Evolutionary conservation across 1,139 yeast genomes (phyloP).

Genomic region (Chernovozyma aurita): DNA sequence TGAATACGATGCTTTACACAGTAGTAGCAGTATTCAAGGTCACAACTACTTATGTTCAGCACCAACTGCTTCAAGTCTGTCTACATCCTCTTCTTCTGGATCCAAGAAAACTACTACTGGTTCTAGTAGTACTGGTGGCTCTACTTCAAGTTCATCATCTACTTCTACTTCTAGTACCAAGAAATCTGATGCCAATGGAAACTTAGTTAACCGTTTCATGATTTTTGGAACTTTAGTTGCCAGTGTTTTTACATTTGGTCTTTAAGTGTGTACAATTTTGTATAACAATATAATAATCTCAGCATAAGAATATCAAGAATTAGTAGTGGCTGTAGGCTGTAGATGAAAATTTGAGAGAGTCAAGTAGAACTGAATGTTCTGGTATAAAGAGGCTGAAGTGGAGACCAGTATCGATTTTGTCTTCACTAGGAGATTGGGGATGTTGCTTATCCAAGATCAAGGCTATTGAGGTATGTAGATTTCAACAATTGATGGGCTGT

Average conservation of each 20-base stretch:
- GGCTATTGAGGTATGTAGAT: too few species aligned
- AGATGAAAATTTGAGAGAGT: too few species aligned
- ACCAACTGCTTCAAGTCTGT: slow-evolving; percentile 18
- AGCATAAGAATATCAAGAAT: too few species aligned
- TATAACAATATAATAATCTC: too few species aligned
- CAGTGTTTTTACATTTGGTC: neutral
- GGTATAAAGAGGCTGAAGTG: too few species aligned
- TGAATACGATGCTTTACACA: slow-evolving; percentile 29
- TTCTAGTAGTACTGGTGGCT: neutral
- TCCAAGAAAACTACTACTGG: slow-evolving; percentile 3
- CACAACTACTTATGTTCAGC: slow-evolving; percentile 44
- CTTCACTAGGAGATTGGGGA: too few species aligned
- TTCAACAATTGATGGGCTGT: too few species aligned
- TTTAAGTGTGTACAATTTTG: too few species aligned
- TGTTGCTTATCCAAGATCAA: too few species aligned
- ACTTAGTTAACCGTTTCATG: slow-evolving; percentile 14
- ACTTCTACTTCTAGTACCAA: slow-evolving; percentile 10
- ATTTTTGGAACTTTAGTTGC: slow-evolving; percentile 16
- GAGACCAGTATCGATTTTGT: too few species aligned
- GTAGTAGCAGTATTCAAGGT: slow-evolving; percentile 35
- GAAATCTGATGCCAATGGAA: slow-evolving; percentile 15
- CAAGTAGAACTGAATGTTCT: too few species aligned
- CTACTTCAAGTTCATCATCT: slow-evolving; percentile 13
- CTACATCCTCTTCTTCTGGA: slow-evolving; percentile 10
- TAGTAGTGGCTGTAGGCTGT: too few species aligned